Evolutionary conservation across 164 flowering plant species (phyloP), one percentile per base, ranked within the genome.

Genomic region (Hamamelis virginiana): DNA sequence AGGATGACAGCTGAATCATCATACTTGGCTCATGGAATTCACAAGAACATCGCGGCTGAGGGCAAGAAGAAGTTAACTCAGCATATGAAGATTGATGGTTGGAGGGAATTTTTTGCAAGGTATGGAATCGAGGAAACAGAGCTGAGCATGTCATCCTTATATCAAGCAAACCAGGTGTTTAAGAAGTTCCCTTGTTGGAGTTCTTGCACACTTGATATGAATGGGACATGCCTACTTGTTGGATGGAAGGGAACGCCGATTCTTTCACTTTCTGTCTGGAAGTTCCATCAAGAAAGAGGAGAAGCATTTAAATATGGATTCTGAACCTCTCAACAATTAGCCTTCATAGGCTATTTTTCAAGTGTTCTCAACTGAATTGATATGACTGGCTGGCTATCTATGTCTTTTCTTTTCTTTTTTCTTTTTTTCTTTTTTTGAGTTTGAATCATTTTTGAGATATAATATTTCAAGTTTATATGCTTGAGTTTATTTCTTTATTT

Each of bases 161-260:
- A 84, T 74, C 87, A 85, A 68, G 88, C 86, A n/a, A 62, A 51
- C 16, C 48, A 80, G 69, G 53, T 84, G 28, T 55, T 66, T 10
- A 56, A 80, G 50, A 69, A 72, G 11, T 80, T 81, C 58, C 13
- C 55, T 13, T 72, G 69, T 67, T 76, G 76, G 63, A 72, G 68
- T 38, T 76, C 67, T 68, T 81, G 80, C 73, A 78, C 86, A 8
- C 53, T 86, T 9, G 76, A 76, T 6, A 72, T 72, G 82, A 74
- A 82, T 51, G 82, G 78, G 6, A 78, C 83, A 57, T 47, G 75
- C 71, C 44, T 85, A 15, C 28, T 71, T 23, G 16, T 80, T 65
- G 79, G 89, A 27, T 87, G 91, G 91, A 84, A 81, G 63, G 86
- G 87, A 21, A 82, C 86, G 4, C 82, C 88, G 6, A 12, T 81